Base-by-base conservation (phyloP, 1,284 basidiomycete genomes). In the Apiotrichum montevideense region DNA sequence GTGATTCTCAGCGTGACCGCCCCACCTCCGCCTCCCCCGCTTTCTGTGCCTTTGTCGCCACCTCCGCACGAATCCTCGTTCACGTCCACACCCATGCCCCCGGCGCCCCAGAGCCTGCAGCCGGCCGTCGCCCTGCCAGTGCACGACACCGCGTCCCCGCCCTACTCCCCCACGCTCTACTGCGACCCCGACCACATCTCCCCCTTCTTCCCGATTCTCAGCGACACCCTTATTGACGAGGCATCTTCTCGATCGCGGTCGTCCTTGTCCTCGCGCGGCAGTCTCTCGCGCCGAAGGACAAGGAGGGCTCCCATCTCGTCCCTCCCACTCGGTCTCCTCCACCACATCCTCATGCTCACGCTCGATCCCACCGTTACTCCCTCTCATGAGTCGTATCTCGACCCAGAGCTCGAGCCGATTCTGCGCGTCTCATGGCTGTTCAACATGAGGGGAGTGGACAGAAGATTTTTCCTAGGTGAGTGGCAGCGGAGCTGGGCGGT, bases 381-480 rank as follows among this genome's bases (percentile, higher is more conserved):
- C 3, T 41, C 46, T 6, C 14, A 13, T 15, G 67, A 64, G 42
- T 37, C 53, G 29, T 71, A 63, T 49, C 35, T 49, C 49, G 57
- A 73, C 45, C 13, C 47, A 1, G 66, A 70, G 29, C 69, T 71
- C 49, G 73, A 75, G 56, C 47, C 61, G 3, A 61, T 65, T 2
- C 46, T 68, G n/a, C 45, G 71, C 33, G 40, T 66, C 14, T 66
- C 64, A 61, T 63, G 46, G 33, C 51, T 74, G 46, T 72, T 70
- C 51, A 40, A 62, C 0, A 29, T 71, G 4, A 51, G 70, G 40
- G 62, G 65, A 3, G 71, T 75, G 2, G 62, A 68, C 55, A 35
- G 70, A 49, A 58, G 69, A 2, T 73, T 73, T 60, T 72, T 64
- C 62, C 59, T 69, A 1, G 65, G 72, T 74, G 42, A 51, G 67